Evolutionary conservation across 2,329 filamentous ascomycete species (phyloP).

Genomic region (Seiridium unicorne): DNA sequence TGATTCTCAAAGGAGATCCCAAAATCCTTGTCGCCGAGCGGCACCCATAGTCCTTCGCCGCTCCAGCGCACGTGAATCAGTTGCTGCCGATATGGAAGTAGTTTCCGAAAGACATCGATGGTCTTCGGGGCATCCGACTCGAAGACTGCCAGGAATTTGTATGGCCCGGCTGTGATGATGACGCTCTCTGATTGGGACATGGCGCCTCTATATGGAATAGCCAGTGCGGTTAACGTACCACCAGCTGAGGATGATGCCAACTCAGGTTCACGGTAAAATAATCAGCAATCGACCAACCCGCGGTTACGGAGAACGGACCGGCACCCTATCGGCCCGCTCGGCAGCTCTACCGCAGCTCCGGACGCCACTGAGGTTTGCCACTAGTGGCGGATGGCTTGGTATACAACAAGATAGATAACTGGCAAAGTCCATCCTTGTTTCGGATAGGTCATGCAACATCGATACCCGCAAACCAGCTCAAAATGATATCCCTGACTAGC

Average conservation of each 20-base stretch:
- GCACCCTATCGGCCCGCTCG: not conserved
- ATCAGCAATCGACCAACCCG: not conserved
- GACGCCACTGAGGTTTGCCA: not conserved
- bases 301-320: not conserved
- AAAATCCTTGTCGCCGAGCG: constrained; percentile 5
- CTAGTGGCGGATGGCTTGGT: not conserved
- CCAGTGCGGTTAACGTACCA: not conserved
- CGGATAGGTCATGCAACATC: not conserved
- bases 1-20: constrained; percentile 1
- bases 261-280: not conserved
- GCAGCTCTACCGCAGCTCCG: not conserved
- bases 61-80: constrained; percentile 6
- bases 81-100: not conserved
- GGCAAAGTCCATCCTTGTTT: not conserved
- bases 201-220: not conserved
- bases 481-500: not conserved
- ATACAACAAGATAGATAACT: not conserved
- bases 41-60: constrained; percentile 3
- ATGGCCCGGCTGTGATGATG: constrained; percentile 3
- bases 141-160: constrained; percentile 3
- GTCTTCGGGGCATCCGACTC: constrained; percentile 1
- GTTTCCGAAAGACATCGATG: not conserved
- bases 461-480: not conserved
- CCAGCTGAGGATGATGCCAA: not conserved
- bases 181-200: not conserved